Evolutionary conservation across 2,329 filamentous ascomycete genomes (phyloP), one percentile per base, ranked within the genome.

Genomic region (Claviceps fusiformis): DNA sequence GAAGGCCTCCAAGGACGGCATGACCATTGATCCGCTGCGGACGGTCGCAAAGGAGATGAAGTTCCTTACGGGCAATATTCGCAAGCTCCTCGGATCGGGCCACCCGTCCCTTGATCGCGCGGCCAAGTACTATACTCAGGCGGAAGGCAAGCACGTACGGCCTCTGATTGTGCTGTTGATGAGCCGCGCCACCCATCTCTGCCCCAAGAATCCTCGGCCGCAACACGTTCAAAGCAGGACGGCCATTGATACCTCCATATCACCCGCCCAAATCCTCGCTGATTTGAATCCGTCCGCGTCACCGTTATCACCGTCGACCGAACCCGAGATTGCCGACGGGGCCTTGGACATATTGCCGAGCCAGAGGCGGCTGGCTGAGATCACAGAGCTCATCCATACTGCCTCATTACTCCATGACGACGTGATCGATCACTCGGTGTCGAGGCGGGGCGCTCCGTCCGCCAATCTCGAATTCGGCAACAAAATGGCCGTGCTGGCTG

Each of bases 401-500:
- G 91, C 93, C 0, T 97, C 92, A 1, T 80, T 98, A 19, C 82
- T 98, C 15, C 93, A 98, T 71, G 93, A 98, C 77, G 93, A 98
- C 72, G 93, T 98, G 35, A 95, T 98, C 66, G 93, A 98, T 68
- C 87, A 92, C 68, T 95, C 91, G 1, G 78, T 88, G 46, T 86
- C 90, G 11, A 83, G 93, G 55, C 87, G 93, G 57, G 88, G 89
- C 35, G 82, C 83, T 3, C 86, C 89, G 8, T 95, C 89, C 2
- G 93, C 93, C 37, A 98, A 98, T 68, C 80, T 93, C 58, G 88
- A 91, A 64, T 97, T 97, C 64, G 93, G 93, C 60, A 98, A 98
- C 76, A 98, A 98, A 72, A 97, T 98, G 92, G 92, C 93, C 15
- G 92, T 98, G 2, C 73, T 98, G 61, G 93, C 93, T 0, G 93